A percentile compares a stretch with the other conserved stretches of the same genome.
phyloP scores from a whole-genome alignment of 108 stramenopile species.

The Conticribra guillardii region DNA sequence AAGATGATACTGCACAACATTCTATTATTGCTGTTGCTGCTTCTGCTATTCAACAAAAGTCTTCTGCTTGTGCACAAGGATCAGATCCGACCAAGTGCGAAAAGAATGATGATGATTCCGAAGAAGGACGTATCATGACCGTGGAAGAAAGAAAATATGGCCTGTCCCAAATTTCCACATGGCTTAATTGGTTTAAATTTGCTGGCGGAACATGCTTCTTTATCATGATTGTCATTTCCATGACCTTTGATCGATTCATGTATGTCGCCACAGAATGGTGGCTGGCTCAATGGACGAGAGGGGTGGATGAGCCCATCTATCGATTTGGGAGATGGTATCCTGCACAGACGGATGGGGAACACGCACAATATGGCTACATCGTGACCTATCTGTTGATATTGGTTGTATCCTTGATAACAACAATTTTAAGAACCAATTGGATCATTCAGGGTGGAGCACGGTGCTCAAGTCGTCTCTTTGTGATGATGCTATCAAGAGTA shows the following conservation, averaged over 20 bases:
- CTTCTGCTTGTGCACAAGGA: slow-evolving; percentile 8
- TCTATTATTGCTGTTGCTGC: not conserved
- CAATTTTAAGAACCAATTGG: slow-evolving; percentile 61
- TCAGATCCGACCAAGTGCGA: not conserved
- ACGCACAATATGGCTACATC: slow-evolving; percentile 69
- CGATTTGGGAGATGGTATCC: slow-evolving; percentile 62
- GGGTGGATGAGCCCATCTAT: slow-evolving; percentile 47
- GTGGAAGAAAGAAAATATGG: slow-evolving; percentile 81
- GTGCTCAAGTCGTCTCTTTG: slow-evolving; percentile 30
- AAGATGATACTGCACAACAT: too few species aligned
- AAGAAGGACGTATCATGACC: slow-evolving; percentile 39
- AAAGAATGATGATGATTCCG: slow-evolving; percentile 8
- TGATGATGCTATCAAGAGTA: slow-evolving; percentile 53
- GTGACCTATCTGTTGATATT: slow-evolving; percentile 53
- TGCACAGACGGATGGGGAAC: slow-evolving; percentile 62
- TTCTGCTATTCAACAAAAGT: not conserved
- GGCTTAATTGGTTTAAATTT: slow-evolving; percentile 78
- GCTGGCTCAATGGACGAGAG: slow-evolving; percentile 84
- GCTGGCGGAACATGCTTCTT: slow-evolving; percentile 77
- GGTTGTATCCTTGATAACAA: slow-evolving; percentile 50
- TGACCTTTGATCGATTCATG: slow-evolving; percentile 74
- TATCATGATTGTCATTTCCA: slow-evolving; percentile 43
- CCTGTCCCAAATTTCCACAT: slow-evolving; percentile 66
- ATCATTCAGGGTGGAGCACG: slow-evolving; percentile 51
- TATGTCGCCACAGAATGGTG: slow-evolving; percentile 87